phyloP scores from a whole-genome alignment of 495 filamentous ascomycete genomes.

The Neurospora sp. region DNA sequence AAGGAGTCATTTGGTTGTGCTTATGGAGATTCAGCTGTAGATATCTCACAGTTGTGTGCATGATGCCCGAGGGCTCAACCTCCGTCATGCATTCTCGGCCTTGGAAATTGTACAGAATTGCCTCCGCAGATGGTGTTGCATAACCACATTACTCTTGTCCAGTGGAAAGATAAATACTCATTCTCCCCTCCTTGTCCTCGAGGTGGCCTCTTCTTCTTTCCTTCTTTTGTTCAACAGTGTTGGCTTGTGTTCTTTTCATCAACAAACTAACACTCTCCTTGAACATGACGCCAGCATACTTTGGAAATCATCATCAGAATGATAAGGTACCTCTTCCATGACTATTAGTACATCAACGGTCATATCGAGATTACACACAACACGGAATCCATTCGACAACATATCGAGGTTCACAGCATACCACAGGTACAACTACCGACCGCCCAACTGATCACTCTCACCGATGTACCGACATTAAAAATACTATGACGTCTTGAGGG shows the following conservation, averaged over 20 bases:
- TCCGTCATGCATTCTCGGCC: not conserved
- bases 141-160: not conserved
- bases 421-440: not conserved
- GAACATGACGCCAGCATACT: not conserved
- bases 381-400: not conserved
- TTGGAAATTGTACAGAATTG: not conserved
- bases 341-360: not conserved
- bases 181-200: not conserved
- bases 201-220: not conserved
- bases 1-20: not conserved
- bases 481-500: not conserved
- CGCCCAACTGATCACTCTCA: not conserved
- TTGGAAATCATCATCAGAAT: not conserved
- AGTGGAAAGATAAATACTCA: not conserved
- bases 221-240: not conserved
- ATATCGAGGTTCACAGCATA: not conserved
- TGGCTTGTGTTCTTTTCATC: not conserved
- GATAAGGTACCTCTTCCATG: not conserved
- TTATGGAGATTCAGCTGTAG: not conserved
- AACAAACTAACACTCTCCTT: not conserved
- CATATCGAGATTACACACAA: not conserved
- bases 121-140: not conserved
- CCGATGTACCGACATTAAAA: not conserved
- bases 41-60: not conserved
- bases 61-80: not conserved